Percentiles rank a stretch among this genome's conserved stretches.
Evolutionary conservation across 352 stramenopile species (phyloP).

Genomic region (Globisporangium rhizosaccharum): DNA sequence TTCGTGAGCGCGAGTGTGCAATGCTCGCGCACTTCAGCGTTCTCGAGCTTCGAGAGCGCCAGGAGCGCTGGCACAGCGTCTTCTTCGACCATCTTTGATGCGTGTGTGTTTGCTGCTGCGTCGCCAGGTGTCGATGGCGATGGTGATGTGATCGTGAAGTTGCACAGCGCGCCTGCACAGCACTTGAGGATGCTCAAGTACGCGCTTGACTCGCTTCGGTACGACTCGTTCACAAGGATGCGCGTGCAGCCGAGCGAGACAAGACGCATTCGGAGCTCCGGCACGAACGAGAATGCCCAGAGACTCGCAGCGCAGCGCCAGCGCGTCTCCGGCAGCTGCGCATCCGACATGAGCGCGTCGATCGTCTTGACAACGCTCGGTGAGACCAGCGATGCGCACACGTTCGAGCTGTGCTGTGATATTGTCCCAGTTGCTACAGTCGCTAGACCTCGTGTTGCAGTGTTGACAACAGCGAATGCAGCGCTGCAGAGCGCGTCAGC

Average conservation of each 20-base stretch:
- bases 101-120: constrained; percentile 19
- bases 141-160: constrained; percentile 36
- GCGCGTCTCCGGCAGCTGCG: constrained; percentile 41
- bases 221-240: constrained; percentile 41
- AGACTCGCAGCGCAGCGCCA: constrained; percentile 60
- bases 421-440: not conserved
- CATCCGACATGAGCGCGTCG: constrained; percentile 23
- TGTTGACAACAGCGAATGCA: constrained; percentile 24
- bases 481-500: constrained; percentile 59
- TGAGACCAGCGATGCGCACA: constrained; percentile 23
- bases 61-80: constrained; percentile 60
- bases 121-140: constrained; percentile 7
- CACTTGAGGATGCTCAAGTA: constrained; percentile 40
- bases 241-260: constrained; percentile 43
- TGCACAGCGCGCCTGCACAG: constrained; percentile 55
- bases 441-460: not conserved
- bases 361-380: constrained; percentile 34
- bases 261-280: constrained; percentile 34
- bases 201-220: constrained; percentile 16
- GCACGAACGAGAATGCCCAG: constrained; percentile 42
- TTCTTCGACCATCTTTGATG: constrained; percentile 56
- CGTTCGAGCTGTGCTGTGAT: not conserved
- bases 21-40: constrained; percentile 53
- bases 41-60: constrained; percentile 51
- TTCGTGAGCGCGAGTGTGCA: constrained; percentile 73